Base-by-base conservation (phyloP, 2,329 filamentous ascomycete genomes). In the Phoma herbarum region DNA sequence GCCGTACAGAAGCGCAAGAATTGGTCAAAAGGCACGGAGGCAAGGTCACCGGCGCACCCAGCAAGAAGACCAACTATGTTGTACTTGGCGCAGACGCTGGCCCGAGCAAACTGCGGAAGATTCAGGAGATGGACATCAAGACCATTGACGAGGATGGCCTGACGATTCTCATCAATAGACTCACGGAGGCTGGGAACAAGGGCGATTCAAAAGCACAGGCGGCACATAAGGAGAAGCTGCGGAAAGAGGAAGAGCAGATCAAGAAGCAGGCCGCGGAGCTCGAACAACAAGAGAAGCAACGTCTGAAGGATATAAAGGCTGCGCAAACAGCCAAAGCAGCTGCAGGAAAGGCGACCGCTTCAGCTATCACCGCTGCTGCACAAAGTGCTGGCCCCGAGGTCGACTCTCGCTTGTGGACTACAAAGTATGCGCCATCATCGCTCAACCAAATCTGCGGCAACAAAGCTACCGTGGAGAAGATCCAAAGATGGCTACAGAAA, bases 121-220 rank as follows among this genome's bases (percentile, higher is more conserved):
- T 99, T 66, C 84, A 86, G 56, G 85, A 92, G 20, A 81, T 90
- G 68, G 87, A 87, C 0, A 87, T 98, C 75, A 97, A 93, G 77
- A 96, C 93, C 0, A 97, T 99, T 71, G 90, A 97, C 68, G 96
- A 99, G 75, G 87, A 96, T 66, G 96, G 95, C 0, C 80, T 99
- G 2, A 96, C 97, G 66, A 89, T 91, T 59, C 84, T 99, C 43
- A 96, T 99, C 66, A 85, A 87, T 60, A 83, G 81, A 44, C 83
- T 98, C 51, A 94, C 95, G 37, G 90, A 92, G 1, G 90, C 92
- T 71, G 95, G 96, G 44, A 71, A 73, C 55, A 69, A 68, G 37
- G 95, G 96, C 8, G 87, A 89, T 70, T 91, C 93, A 42, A 93
- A 94, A 72, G 93, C 92, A 28, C 95, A 93, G 7, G 91, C 91